These are phyloP conservation scores for Meira miltonrushii DNA, from an alignment of 1,284 basidiomycete species.

Conservation along the genomic window DNA sequence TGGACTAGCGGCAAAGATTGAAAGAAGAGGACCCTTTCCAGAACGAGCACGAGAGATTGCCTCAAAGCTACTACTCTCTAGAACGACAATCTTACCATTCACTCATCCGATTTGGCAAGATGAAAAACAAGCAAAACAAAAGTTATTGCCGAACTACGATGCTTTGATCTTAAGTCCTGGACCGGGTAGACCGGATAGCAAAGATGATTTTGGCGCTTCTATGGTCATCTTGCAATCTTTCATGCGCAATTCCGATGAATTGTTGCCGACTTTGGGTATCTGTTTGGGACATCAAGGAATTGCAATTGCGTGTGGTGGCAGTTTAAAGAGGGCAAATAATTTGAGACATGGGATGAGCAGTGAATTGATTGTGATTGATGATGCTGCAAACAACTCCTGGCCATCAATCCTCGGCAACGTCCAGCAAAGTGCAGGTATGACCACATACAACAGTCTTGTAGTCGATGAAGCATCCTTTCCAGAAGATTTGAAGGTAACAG, in stretches of 20 bases:
- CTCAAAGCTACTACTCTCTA: background rate
- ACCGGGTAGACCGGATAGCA: constrained; percentile 37
- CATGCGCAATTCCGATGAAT: constrained; percentile 14
- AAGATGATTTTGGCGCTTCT: constrained; percentile 41
- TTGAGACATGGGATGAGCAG: constrained; percentile 39
- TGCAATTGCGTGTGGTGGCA: constrained; percentile 69
- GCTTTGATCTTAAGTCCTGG: constrained; percentile 48
- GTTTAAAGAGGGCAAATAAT: constrained; percentile 22
- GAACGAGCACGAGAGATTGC: background rate
- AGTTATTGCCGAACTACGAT: constrained; percentile 32
- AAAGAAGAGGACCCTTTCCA: too few relatives aligned
- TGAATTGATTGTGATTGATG: constrained; percentile 12
- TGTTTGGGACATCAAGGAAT: constrained; percentile 91
- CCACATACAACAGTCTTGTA: constrained; percentile 68
- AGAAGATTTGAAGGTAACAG: constrained; percentile 55
- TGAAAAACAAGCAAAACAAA: background rate
- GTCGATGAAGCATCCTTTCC: constrained; percentile 56
- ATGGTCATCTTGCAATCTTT: constrained; percentile 22
- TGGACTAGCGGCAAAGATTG: background rate
- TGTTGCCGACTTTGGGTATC: constrained; percentile 70
- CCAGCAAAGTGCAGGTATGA: constrained; percentile 60
- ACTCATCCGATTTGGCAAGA: constrained; percentile 29
- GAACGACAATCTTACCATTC: constrained; percentile 40
- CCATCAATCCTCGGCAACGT: constrained; percentile 60
- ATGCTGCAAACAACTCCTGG: background rate